phyloP scores from a whole-genome alignment of 331 rosid genomes.

The Prunus yedoensis region DNA sequence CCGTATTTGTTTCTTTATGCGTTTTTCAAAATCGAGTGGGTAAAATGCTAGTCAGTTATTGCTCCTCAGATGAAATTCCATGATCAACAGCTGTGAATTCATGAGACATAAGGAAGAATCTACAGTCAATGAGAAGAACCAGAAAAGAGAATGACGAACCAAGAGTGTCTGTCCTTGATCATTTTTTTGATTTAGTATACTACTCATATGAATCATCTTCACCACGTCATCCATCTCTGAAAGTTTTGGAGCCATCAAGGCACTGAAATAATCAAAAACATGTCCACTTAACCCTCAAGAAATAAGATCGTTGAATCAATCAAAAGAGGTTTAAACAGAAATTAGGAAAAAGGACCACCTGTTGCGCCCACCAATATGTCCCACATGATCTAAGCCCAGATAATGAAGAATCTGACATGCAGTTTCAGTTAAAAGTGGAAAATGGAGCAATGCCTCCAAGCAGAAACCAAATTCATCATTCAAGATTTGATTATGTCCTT shows the following conservation, averaged over 20 bases:
- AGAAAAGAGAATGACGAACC: slow-evolving; percentile 50
- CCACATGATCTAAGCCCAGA: slow-evolving; percentile 97
- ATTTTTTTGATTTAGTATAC: slow-evolving; percentile 43
- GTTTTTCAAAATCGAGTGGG: neutral
- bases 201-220: slow-evolving; percentile 65
- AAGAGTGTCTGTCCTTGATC: slow-evolving; percentile 65
- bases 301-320: slow-evolving; percentile 27
- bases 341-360: slow-evolving; percentile 45
- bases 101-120: neutral
- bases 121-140: neutral
- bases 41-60: neutral
- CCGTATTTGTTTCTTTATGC: neutral
- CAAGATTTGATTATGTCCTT: neutral
- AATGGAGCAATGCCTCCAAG: neutral
- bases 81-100: neutral
- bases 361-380: slow-evolving; percentile 92
- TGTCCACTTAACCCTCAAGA: slow-evolving; percentile 27
- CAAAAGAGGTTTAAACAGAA: slow-evolving; percentile 19
- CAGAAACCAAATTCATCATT: slow-evolving; percentile 4
- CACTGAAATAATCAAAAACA: slow-evolving; percentile 58
- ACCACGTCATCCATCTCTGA: slow-evolving; percentile 94
- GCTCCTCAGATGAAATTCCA: neutral
- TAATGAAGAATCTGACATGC: slow-evolving; percentile 92
- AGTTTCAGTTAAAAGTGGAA: slow-evolving; percentile 40
- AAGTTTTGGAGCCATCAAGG: slow-evolving; percentile 77